Evolutionary conservation across 306 rosid genomes (phyloP), one percentile per base, ranked within the genome.

Genomic region (Cotoneaster glaucophyllus): DNA sequence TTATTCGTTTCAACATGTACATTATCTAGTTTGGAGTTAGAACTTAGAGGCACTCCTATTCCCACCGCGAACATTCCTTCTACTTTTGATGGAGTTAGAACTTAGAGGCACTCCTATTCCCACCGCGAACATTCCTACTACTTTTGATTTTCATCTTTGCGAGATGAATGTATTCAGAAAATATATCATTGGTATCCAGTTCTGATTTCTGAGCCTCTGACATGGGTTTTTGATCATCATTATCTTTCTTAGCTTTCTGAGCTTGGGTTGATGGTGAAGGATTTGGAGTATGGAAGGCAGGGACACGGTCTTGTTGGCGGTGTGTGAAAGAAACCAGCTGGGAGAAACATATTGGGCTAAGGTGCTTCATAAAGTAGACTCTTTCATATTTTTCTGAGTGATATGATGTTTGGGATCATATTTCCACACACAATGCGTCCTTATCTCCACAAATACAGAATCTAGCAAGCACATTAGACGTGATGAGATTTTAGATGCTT

Each of bases 61-160:
- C 19, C 54, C 34, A 57, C 64, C 67, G 8, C 69, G 56, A 70
- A n/a, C n/a, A n/a, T n/a, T n/a, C n/a, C n/a, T n/a, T n/a, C n/a
- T n/a, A n/a, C n/a, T n/a, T n/a, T n/a, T n/a, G n/a, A n/a, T 58
- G 56, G 67, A 58, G 41, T 45, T 15, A 22, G 63, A 58, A 58
- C 26, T 67, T 11, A 22, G 63, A 58, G 65, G 79, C 54, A 48
- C 54, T 48, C 21, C 54, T 48, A 45, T 45, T 45, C 19, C 54
- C 34, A 57, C 64, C 67, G 8, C 69, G 56, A 70, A 75, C 15
- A 17, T 66, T 50, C n/a, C 74, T 25, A 19, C 45, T 14, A 14
- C 73, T 29, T 67, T 78, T 76, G 70, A 81, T 70, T 63, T 29
- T 76, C 44, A 53, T 17, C 74, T 81, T 81, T 28, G 78, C 70